Base-by-base conservation (phyloP, 2,329 filamentous ascomycete species). In the Setomelanomma holmii region DNA sequence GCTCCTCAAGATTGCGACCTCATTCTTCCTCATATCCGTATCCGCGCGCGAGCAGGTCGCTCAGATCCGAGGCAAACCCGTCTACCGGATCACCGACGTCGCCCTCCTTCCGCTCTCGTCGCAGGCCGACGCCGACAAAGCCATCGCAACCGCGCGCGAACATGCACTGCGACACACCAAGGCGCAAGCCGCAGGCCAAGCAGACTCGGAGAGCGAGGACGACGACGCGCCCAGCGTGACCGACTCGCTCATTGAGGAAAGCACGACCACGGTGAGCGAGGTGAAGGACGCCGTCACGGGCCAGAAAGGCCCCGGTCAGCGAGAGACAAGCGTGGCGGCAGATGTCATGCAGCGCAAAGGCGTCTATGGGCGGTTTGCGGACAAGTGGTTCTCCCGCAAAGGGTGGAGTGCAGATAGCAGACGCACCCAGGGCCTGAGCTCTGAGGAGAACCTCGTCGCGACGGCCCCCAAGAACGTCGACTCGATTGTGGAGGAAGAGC, bases 21-120 rank as follows among this genome's bases (percentile, higher is more conserved):
- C 88, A 22, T 90, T 87, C 58, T 98, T 93, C 75, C 84, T 99
- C 5, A 84, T 99, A 51, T 89, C 91, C 10, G 96, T 99, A 66
- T 92, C 89, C 19, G 85, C 87, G 51, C 89, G 93, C 40, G 85
- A 96, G 67, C 90, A 96, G 73, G 92, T 98, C 43, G 95, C 95
- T 3, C 88, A 93, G 59, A 86, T 98, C 43, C 86, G 88, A 59
- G 91, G 91, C 5, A 87, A 85, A 49, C 88, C 93, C 0, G 80
- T 98, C 49, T 99, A 96, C 74, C 87, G 91, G 34, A 86, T 97
- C 53, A 95, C 89, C 38, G 91, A 96, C 63, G 90, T 98, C 24
- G 89, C 91, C 5, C 79, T 98, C n/a, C 96, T 96, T 5, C 95
- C 95, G 1, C 86, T 95, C 46, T 85, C 87, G 2, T 93, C 89